Evolutionary conservation across 345 rosid genomes (phyloP).

Genomic region (Populus tremula): DNA sequence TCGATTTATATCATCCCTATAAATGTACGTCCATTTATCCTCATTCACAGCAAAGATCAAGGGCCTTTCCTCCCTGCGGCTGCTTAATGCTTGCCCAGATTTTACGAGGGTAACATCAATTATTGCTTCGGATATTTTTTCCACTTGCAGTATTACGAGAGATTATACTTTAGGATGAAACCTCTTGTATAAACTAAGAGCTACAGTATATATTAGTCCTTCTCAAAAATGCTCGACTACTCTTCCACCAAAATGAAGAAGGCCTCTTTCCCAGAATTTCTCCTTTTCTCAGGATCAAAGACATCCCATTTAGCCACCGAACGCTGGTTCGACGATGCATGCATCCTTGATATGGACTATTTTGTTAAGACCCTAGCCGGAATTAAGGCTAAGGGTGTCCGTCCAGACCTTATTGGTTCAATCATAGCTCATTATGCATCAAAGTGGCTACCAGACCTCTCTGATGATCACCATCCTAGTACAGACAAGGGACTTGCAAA

Average conservation of each 20-base stretch:
- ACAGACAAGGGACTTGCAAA: conserved; percentile 19
- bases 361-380: conserved; percentile 70
- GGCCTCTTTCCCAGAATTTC: conserved; percentile 34
- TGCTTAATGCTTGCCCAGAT: too few species aligned
- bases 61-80: neutral
- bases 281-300: conserved; percentile 29
- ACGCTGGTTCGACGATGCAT: conserved; percentile 64
- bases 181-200: neutral
- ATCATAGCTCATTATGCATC: conserved; percentile 79
- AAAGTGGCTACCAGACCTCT: conserved; percentile 80
- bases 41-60: neutral
- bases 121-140: too few species aligned
- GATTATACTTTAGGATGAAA: neutral
- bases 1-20: neutral
- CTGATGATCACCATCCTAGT: conserved; percentile 14
- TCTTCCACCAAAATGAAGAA: conserved; percentile 42
- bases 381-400: conserved; percentile 76
- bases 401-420: conserved; percentile 76
- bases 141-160: neutral
- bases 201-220: neutral
- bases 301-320: conserved; percentile 29
- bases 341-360: conserved; percentile 74
- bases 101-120: too few species aligned
- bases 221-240: neutral
- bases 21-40: too few species aligned